A percentile compares a stretch with the other conserved stretches of the same genome.
Conservation (phyloP, 2,329 filamentous ascomycete genomes). For the Pyrenochaeta sp. region DNA sequence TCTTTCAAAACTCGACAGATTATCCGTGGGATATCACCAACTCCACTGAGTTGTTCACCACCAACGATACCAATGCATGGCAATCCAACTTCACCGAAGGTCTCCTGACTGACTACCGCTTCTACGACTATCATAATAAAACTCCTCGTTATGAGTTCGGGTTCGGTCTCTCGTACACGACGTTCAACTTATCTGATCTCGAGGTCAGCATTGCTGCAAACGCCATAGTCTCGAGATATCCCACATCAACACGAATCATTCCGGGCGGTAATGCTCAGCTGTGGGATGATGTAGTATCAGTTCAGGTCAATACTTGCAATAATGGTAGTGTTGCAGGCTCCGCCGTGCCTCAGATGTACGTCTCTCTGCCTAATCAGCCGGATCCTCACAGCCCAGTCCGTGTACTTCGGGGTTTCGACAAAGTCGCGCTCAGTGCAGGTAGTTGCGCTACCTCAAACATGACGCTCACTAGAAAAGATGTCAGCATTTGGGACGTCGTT, state of each 20-base stretch:
- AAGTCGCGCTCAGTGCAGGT: not conserved
- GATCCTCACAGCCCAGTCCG: not conserved
- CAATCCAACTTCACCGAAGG: constrained; percentile 79
- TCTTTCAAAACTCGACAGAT: constrained; percentile 59
- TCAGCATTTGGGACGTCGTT: not conserved
- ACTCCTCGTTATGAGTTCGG: constrained; percentile 82
- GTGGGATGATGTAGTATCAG: not conserved
- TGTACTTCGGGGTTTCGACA: not conserved
- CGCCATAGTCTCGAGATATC: constrained; percentile 21
- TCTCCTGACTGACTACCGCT: constrained; percentile 79
- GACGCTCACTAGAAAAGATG: not conserved
- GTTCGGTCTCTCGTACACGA: constrained; percentile 77
- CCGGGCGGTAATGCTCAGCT: not conserved
- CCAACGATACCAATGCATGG: no score
- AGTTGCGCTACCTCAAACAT: not conserved
- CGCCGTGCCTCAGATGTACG: not conserved
- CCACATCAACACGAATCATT: no score
- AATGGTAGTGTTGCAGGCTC: not conserved
- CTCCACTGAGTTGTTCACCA: no score
- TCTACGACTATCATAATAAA: constrained; percentile 70
- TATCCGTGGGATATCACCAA: no score
- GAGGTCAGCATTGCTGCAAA: constrained; percentile 61
- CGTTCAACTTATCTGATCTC: constrained; percentile 73
- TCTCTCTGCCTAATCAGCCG: not conserved
- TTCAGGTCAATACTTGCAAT: not conserved